Conservation (phyloP, 2,329 filamentous ascomycete genomes). For the Dactylella cylindrospora region DNA sequence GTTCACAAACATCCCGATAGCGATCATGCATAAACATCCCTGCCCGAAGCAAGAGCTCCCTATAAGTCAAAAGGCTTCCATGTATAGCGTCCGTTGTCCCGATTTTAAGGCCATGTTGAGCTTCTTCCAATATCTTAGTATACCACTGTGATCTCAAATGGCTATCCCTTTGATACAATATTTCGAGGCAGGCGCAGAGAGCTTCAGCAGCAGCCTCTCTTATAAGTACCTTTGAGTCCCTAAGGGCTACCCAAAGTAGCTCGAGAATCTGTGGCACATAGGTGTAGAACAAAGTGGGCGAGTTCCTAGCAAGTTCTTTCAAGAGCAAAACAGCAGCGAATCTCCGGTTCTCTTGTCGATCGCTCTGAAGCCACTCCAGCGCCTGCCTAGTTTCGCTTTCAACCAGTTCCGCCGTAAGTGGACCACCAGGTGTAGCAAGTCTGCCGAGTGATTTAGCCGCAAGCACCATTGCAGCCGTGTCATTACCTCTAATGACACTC, state of each 20-base stretch:
- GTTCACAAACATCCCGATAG: constrained; percentile 89
- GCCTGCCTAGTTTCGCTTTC: constrained; percentile 96
- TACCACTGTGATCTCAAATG: constrained; percentile 86
- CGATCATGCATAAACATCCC: constrained; percentile 99
- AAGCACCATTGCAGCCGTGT: constrained; percentile 84
- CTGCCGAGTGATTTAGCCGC: constrained; percentile 87
- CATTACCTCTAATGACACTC: constrained; percentile 83
- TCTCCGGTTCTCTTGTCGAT: constrained; percentile 86
- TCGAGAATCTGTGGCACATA: constrained; percentile 96
- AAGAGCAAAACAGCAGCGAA: constrained; percentile 92
- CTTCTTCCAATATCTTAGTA: constrained; percentile 84
- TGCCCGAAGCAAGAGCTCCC: constrained; percentile 88
- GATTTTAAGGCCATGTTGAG: constrained; percentile 73
- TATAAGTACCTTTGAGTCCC: constrained; percentile 87
- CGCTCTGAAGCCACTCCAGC: constrained; percentile 93
- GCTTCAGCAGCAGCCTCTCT: constrained; percentile 88
- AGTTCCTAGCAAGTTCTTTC: constrained; percentile 85
- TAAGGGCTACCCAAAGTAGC: constrained; percentile 90
- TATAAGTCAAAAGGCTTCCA: constrained; percentile 88
- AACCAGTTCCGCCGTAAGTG: constrained; percentile 90
- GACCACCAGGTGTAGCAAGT: constrained; percentile 86
- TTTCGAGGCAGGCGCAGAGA: constrained; percentile 91
- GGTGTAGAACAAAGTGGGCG: constrained; percentile 90
- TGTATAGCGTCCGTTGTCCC: constrained; percentile 86
- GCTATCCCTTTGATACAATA: constrained; percentile 88